phyloP scores from a whole-genome alignment of 1,284 basidiomycete species.

The Tetrapyrgos nigripes region DNA sequence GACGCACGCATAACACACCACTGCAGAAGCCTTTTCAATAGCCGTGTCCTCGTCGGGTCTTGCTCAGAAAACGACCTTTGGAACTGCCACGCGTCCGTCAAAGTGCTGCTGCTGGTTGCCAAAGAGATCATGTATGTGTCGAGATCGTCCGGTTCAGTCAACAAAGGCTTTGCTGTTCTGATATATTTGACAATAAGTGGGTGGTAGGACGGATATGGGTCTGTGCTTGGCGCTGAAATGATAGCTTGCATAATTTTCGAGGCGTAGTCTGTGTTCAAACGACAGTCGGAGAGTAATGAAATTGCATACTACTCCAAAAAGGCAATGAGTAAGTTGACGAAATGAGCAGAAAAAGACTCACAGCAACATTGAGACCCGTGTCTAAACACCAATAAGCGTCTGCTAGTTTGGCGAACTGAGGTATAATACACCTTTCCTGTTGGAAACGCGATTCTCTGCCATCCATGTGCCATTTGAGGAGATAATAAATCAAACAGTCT shows the following conservation, averaged over 20 bases:
- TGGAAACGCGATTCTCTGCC: conserved; percentile 62
- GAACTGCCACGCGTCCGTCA: conserved; percentile 76
- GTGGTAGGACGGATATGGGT: conserved; percentile 47
- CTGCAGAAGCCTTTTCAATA: conserved; percentile 66
- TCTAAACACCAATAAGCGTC: conserved; percentile 86
- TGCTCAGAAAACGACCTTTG: conserved; percentile 70
- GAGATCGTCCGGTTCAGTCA: conserved; percentile 71
- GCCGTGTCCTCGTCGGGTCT: conserved; percentile 53
- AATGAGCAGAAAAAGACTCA: conserved; percentile 42
- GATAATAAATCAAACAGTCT: conserved; percentile 77
- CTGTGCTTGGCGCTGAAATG: conserved; percentile 38
- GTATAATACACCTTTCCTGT: conserved; percentile 64
- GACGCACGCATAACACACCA: conserved; percentile 75
- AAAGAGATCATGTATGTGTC: conserved; percentile 71
- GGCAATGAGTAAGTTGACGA: conserved; percentile 7
- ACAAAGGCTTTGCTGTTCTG: conserved; percentile 69
- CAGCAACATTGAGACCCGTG: conserved; percentile 63
- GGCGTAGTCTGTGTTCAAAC: conserved; percentile 73
- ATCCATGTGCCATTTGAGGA: conserved; percentile 78
- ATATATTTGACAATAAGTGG: conserved; percentile 71
- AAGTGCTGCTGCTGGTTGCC: conserved; percentile 58
- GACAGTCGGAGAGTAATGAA: conserved; percentile 72
- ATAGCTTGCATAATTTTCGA: conserved; percentile 78
- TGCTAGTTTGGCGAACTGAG: conserved; percentile 72
- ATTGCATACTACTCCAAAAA: conserved; percentile 59